phyloP scores from a whole-genome alignment of 169 alveolate genomes.

The Plasmodium coatneyi region DNA sequence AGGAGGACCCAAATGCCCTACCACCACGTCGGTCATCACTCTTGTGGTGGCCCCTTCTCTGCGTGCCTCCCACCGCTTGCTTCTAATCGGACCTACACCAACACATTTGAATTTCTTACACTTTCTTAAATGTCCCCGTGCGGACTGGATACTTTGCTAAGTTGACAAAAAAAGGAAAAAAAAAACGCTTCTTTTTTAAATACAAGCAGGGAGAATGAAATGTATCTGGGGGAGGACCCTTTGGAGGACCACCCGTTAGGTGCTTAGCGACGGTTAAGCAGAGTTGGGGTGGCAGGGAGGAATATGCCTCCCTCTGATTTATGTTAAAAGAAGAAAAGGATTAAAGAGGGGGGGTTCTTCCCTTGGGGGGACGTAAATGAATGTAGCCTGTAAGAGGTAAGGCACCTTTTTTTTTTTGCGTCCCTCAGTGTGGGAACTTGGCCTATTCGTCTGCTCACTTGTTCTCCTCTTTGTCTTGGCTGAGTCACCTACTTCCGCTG shows the following conservation, averaged over 20 bases:
- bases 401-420: neutral
- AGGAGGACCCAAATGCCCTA: neutral
- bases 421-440: neutral
- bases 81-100: neutral
- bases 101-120: neutral
- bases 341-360: too few relatives aligned
- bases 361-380: neutral
- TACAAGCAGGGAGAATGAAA: neutral
- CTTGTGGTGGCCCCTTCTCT: neutral
- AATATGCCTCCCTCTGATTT: neutral
- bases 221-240: neutral
- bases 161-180: neutral
- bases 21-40: neutral
- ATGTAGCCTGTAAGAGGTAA: neutral
- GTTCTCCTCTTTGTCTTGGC: neutral
- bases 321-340: neutral
- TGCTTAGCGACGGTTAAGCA: neutral
- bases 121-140: neutral
- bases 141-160: neutral
- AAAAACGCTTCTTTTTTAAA: neutral
- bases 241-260: neutral
- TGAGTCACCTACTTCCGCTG: slow-evolving; percentile 21
- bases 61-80: neutral
- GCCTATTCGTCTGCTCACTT: neutral
- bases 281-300: neutral